Evolutionary conservation across 2,329 filamentous ascomycete genomes (phyloP).

Genomic region (Spiromastix sp.): DNA sequence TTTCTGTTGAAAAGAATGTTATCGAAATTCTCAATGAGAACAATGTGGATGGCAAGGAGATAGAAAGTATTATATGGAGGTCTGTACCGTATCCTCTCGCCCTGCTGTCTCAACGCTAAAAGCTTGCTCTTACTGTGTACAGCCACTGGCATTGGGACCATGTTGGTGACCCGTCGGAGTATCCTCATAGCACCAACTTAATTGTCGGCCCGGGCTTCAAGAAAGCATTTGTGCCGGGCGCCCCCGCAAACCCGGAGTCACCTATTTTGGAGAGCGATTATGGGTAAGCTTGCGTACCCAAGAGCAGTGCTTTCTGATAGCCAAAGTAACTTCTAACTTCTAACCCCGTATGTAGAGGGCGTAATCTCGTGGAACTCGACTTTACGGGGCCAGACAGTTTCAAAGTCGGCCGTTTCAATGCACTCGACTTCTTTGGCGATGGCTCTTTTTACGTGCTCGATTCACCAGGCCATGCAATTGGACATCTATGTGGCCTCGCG

Average conservation of each 20-base stretch:
- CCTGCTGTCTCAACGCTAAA: conserved; percentile 4
- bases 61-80: conserved; percentile 13
- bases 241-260: conserved; percentile 29
- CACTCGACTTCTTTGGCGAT: conserved; percentile 21
- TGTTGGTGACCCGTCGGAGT: conserved; percentile 39
- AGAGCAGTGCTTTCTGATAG: no score
- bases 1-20: conserved; percentile 9
- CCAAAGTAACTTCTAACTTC: no score
- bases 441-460: conserved; percentile 22
- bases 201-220: conserved; percentile 46
- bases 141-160: conserved; percentile 40
- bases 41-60: conserved; percentile 7
- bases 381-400: conserved; percentile 10
- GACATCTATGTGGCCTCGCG: conserved; percentile 19
- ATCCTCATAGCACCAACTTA: conserved; percentile 37
- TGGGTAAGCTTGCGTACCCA: conserved; percentile 13
- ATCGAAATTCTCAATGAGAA: conserved; percentile 10
- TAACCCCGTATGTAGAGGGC: no score
- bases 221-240: conserved; percentile 36
- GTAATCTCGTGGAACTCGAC: conserved; percentile 13
- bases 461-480: conserved; percentile 17
- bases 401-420: conserved; percentile 16
- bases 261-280: conserved; percentile 26
- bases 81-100: no score
- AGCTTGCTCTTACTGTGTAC: no score